Conservation (phyloP, 352 stramenopile species). For the Globisporangium canariense region DNA sequence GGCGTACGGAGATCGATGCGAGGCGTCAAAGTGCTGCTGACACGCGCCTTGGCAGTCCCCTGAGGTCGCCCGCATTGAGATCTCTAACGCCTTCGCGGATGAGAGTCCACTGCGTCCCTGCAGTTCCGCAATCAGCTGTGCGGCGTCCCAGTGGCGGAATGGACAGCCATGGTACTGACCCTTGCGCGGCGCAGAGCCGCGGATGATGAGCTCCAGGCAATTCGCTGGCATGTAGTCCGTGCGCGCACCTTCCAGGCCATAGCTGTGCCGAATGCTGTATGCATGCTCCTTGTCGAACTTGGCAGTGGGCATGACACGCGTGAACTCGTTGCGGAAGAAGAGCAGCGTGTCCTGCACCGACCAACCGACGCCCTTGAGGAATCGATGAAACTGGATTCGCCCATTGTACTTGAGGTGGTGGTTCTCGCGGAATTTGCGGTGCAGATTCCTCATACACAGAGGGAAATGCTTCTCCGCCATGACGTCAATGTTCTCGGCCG, state of each 20-base stretch:
- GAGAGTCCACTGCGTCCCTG: conserved; percentile 44
- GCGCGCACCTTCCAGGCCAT: conserved; percentile 73
- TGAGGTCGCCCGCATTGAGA: conserved; percentile 28
- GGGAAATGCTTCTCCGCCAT: conserved; percentile 59
- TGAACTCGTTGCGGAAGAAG: conserved; percentile 79
- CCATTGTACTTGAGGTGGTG: conserved; percentile 88
- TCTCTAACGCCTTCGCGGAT: conserved; percentile 17
- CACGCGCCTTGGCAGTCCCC: conserved; percentile 47
- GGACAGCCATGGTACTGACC: conserved; percentile 78
- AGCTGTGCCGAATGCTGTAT: conserved; percentile 87
- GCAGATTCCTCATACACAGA: conserved; percentile 76
- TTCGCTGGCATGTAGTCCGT: conserved; percentile 64
- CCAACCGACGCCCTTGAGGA: conserved; percentile 82
- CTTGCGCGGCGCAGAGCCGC: conserved; percentile 34
- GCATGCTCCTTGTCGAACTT: conserved; percentile 84
- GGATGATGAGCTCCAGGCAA: conserved; percentile 54
- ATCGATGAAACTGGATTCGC: conserved; percentile 78
- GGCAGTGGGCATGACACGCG: conserved; percentile 42
- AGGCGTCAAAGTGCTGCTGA: conserved; percentile 41
- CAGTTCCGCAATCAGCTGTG: conserved; percentile 45
- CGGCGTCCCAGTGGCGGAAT: conserved; percentile 69
- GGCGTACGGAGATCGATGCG: conserved; percentile 27
- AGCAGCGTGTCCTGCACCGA: conserved; percentile 71
- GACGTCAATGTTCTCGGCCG: conserved; percentile 69
- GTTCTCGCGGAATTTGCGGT: conserved; percentile 64